Evolutionary conservation across 306 rosid species (phyloP).

Genomic region (Lotus japonicus): DNA sequence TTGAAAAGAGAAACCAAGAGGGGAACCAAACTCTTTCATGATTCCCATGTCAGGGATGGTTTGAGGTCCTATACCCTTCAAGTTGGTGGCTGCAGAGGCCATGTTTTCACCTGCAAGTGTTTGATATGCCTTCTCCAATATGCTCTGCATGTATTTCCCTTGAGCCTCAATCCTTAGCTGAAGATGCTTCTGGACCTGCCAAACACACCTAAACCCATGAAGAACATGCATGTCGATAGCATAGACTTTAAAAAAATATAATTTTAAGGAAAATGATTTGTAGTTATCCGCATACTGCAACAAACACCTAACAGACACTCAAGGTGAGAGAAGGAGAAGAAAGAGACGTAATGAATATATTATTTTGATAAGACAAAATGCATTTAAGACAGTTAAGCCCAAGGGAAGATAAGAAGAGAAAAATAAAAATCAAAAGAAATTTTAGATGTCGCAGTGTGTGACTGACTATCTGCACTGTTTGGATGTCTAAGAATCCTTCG

Average conservation of each 20-base stretch:
- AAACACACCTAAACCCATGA: constrained; percentile 17
- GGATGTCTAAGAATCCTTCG: no score
- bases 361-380: no score
- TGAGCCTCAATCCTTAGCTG: constrained; percentile 97
- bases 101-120: constrained; percentile 95
- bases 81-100: constrained; percentile 43
- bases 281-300: no score
- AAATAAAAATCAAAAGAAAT: no score
- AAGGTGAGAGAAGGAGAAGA: no score
- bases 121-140: constrained; percentile 96
- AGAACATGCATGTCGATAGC: neutral
- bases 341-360: no score
- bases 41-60: constrained; percentile 51
- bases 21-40: constrained; percentile 65
- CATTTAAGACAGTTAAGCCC: no score
- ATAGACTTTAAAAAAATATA: neutral
- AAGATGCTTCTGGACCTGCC: constrained; percentile 88
- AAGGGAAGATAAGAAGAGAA: no score
- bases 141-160: constrained; percentile 99
- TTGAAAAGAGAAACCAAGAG: constrained; percentile 78
- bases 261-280: no score
- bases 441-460: no score
- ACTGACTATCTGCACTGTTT: no score
- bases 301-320: no score
- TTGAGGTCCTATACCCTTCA: constrained; percentile 46